Base-by-base conservation (phyloP, 495 filamentous ascomycete species). In the Penicillium fimorum region DNA sequence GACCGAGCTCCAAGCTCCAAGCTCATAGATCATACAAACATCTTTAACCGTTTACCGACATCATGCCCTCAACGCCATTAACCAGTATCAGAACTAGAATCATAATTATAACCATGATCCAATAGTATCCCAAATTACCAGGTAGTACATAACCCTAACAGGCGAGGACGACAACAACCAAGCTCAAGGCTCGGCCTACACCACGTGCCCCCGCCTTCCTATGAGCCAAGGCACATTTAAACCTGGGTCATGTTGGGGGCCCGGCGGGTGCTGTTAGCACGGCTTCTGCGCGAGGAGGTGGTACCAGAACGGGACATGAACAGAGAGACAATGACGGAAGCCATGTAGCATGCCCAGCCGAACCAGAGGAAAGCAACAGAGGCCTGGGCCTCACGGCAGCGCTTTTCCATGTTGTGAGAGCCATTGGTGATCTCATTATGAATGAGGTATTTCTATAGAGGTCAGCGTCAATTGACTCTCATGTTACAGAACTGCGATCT, bases 331-430 rank as follows among this genome's bases (percentile, higher is more conserved):
- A 82, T 60, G 18, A 82, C 56, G 3, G 83, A 83, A 17, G 69
- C 81, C 53, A 75, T 72, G 65, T 78, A 90, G 0, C 82, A 67
- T 18, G 77, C 81, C 76, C 86, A 89, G 50, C 76, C 82, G 71
- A 90, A 88, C 84, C 84, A 90, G 56, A 89, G 76, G 78, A 90
- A 90, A 0, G 87, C 86, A 33, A 70, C 76, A 5, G 79, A 73
- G 5, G 87, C 87, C 72, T 90, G 85, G 9, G 84, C 82, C 66
- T 90, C 86, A 40, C 75, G 84, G 70, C 87, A 90, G 60, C 85
- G 79, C 71, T 84, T 84, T 11, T 55, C 25, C 24, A 60, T 71
- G 65, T 86, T 68, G 56, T 53, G 13, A 0, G 84, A 78, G 63
- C 85, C 84, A 59, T 84, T 81, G 56, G 81, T 85, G 63, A 88